These are phyloP conservation scores for Xerocomus nothofagi DNA, from an alignment of 1,284 basidiomycete genomes.

Conservation along the genomic window DNA sequence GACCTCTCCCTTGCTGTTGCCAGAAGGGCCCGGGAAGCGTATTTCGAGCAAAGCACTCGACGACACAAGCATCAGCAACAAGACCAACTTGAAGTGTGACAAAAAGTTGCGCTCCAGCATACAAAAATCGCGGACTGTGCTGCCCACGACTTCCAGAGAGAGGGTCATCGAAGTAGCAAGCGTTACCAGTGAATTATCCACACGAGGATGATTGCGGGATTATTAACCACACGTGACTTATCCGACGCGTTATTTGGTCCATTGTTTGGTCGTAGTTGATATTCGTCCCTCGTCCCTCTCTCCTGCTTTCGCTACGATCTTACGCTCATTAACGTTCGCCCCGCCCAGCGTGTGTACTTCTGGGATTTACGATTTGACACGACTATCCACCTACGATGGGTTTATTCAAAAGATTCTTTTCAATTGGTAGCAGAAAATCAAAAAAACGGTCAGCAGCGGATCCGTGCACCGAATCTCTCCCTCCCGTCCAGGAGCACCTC, in stretches of 20 bases:
- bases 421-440: constrained; percentile 63
- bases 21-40: constrained; percentile 48
- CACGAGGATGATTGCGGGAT: not conserved
- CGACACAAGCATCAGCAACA: constrained; percentile 61
- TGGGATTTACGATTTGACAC: constrained; percentile 30
- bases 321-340: constrained; percentile 32
- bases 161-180: constrained; percentile 12
- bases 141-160: constrained; percentile 39
- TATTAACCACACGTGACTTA: constrained; percentile 22
- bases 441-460: constrained; percentile 38
- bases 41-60: constrained; percentile 61
- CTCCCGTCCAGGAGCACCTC: constrained; percentile 17
- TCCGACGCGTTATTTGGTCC: constrained; percentile 35
- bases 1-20: not conserved
- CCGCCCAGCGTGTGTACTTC: not conserved
- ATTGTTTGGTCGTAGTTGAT: constrained; percentile 50
- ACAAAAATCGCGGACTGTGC: constrained; percentile 64
- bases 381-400: constrained; percentile 48
- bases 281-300: constrained; percentile 20
- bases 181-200: not conserved
- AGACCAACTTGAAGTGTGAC: constrained; percentile 61
- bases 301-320: constrained; percentile 13
- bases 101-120: constrained; percentile 76
- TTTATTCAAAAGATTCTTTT: constrained; percentile 69
- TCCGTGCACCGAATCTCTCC: constrained; percentile 6